These are phyloP conservation scores for Madurella fahalii DNA, from an alignment of 2,329 filamentous ascomycete genomes.

Conservation along the genomic window DNA sequence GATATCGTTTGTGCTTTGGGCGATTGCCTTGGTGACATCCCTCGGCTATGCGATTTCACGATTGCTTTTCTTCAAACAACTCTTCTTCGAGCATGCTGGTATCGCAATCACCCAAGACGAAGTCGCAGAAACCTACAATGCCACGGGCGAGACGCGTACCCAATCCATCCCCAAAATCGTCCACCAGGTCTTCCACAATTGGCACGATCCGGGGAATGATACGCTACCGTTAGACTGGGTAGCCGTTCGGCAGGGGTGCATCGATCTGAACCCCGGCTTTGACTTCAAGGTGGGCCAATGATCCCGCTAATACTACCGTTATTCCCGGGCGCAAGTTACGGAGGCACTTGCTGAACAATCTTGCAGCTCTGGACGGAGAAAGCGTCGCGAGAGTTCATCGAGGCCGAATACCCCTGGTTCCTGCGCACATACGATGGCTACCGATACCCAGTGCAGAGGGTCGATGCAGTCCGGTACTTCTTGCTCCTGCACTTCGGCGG, in stretches of 20 bases:
- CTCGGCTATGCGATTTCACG: constrained; percentile 16
- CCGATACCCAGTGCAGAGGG: constrained; percentile 69
- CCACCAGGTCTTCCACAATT: constrained; percentile 30
- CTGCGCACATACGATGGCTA: constrained; percentile 70
- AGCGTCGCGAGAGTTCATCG: constrained; percentile 66
- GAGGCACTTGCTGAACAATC: neutral
- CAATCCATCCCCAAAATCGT: constrained; percentile 27
- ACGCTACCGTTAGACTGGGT: constrained; percentile 64
- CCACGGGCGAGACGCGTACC: neutral
- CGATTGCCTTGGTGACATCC: constrained; percentile 9
- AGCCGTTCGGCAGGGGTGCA: constrained; percentile 61
- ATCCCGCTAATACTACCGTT: too few relatives aligned
- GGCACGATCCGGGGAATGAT: constrained; percentile 45
- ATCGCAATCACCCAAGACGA: constrained; percentile 24
- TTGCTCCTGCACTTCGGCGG: constrained; percentile 72
- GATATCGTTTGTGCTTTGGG: constrained; percentile 17
- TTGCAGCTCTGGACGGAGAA: constrained; percentile 70
- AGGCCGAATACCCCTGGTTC: constrained; percentile 72
- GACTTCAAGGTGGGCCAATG: constrained; percentile 60
- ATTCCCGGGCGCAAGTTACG: too few relatives aligned
- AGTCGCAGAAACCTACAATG: constrained; percentile 15
- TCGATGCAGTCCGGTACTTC: constrained; percentile 77
- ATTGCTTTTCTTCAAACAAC: constrained; percentile 19
- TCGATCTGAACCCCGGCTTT: constrained; percentile 64
- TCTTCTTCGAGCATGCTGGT: constrained; percentile 25